phyloP scores from a whole-genome alignment of 176 grass and related monocot genomes.

The Carex pumila region DNA sequence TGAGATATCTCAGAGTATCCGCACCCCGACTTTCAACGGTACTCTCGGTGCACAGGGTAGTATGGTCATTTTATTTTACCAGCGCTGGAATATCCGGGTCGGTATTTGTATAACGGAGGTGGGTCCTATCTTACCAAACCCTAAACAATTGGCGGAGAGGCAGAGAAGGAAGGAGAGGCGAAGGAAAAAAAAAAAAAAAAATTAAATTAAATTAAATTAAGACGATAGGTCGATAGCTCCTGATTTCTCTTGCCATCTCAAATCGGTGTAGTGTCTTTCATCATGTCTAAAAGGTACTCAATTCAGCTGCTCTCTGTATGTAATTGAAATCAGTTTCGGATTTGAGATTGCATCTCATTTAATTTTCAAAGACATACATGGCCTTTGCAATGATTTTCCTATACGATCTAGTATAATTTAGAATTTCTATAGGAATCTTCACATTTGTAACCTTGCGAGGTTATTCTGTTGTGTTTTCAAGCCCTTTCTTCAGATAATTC shows the following conservation, averaged over 20 bases:
- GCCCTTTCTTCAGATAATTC: neutral
- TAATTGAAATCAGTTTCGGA: neutral
- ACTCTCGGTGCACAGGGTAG: neutral
- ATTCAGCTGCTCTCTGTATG: neutral
- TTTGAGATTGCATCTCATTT: neutral
- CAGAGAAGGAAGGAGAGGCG: neutral
- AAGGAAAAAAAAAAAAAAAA: neutral
- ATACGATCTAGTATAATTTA: neutral
- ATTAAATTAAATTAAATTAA: neutral
- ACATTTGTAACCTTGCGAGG: neutral
- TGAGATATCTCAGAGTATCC: too few relatives aligned
- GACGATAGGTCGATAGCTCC: neutral
- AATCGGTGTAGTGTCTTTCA: neutral
- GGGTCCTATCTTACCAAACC: slow-evolving; percentile 10
- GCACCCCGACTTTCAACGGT: neutral
- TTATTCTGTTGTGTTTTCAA: neutral
- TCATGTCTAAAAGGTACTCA: slow-evolving; percentile 10
- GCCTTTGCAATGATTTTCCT: neutral
- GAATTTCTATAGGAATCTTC: neutral
- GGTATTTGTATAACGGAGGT: slow-evolving; percentile 3
- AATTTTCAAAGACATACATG: neutral
- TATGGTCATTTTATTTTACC: neutral
- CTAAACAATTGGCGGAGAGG: slow-evolving; percentile 15
- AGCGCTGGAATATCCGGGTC: neutral
- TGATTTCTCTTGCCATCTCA: neutral